Evolutionary conservation across 768 basidiomycete species (phyloP), one percentile per base, ranked within the genome.

Genomic region (Tephrocybe sp.): DNA sequence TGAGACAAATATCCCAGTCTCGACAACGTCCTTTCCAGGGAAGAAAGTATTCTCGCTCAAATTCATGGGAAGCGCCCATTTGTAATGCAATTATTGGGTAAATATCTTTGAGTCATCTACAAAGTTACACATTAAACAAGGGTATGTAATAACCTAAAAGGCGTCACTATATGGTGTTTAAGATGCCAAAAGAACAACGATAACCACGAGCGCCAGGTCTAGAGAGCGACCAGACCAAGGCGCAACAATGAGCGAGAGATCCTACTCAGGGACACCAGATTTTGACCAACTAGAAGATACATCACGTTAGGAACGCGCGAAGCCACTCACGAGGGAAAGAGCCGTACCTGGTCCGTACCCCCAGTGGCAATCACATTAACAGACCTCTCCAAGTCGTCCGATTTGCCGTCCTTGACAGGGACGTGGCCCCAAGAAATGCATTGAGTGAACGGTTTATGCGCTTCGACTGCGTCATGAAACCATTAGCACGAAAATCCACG

Each of bases 331-430:
- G 4, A 44, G 34, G 8, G n/a, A 2, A 16, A 7, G 25, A 44
- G 7, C 13, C 31, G 11, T 37, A 56, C 46, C 35, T 52, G 37
- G 38, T 57, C 53, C 15, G 49, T 55, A 9, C 60, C 54, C 40
- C 60, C 55, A 2, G 60, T 62, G 15, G 62, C 60, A 28, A 60
- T 56, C 9, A 60, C 60, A 45, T 60, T 62, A 15, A 51, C 37
- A 4, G 58, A 49, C 11, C 52, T 51, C 11, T 54, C 32, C 3
- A 21, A 44, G 18, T 43, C 56, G n/a, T 58, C 55, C 19, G 47
- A 49, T 35, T 58, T 58, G 16, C 50, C 52, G 9, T 42, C 47
- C 12, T 22, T 22, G 41, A 43, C 31, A 8, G 49, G 30, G 6
- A 16, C 43, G 31, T 36, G 48, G 22, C 49, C 47, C 53, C 52